Evolutionary conservation across 129 eudicot species (phyloP).

Genomic region (Escallonia herrerae): DNA sequence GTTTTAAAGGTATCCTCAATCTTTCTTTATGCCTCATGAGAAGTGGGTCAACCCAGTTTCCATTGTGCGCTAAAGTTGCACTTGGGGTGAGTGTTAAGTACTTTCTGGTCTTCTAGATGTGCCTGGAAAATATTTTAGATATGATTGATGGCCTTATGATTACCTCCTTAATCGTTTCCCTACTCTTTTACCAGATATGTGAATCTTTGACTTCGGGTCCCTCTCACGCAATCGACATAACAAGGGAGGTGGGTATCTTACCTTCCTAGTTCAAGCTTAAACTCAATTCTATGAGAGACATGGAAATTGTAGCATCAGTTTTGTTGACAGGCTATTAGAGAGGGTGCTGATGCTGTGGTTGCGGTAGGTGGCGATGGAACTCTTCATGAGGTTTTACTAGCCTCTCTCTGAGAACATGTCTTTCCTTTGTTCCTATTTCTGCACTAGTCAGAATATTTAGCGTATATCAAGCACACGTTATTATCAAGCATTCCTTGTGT

Average conservation of each 20-base stretch:
- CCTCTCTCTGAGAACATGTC: slow-evolving; percentile 3
- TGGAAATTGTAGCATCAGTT: slow-evolving; percentile 10
- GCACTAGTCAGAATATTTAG: too few species aligned
- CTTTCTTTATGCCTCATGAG: too few species aligned
- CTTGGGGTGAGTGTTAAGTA: too few species aligned
- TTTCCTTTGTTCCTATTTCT: too few species aligned
- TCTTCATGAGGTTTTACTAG: slow-evolving; percentile 70
- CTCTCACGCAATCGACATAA: slow-evolving; percentile 83
- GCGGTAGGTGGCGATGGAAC: slow-evolving; percentile 99
- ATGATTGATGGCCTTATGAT: too few species aligned
- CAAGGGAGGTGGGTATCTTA: slow-evolving; percentile 72
- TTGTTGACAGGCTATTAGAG: slow-evolving; percentile 72
- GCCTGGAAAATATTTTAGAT: too few species aligned
- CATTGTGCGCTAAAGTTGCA: too few species aligned
- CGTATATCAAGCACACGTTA: background rate
- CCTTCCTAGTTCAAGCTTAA: slow-evolving; percentile 10
- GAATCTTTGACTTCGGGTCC: slow-evolving; percentile 95
- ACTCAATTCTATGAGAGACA: slow-evolving; percentile 7
- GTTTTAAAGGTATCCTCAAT: too few species aligned
- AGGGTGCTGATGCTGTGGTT: slow-evolving; percentile 96
- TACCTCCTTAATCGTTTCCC: slow-evolving; percentile 3
- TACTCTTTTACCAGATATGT: slow-evolving; percentile 48
- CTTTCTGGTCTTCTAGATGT: too few species aligned
- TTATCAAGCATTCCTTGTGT: background rate
- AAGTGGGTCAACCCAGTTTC: too few species aligned